Percentiles rank a stretch among this genome's conserved stretches.
These are phyloP conservation scores for Przewalskia tangutica DNA, from an alignment of 257 asterid species.

Conservation along the genomic window DNA sequence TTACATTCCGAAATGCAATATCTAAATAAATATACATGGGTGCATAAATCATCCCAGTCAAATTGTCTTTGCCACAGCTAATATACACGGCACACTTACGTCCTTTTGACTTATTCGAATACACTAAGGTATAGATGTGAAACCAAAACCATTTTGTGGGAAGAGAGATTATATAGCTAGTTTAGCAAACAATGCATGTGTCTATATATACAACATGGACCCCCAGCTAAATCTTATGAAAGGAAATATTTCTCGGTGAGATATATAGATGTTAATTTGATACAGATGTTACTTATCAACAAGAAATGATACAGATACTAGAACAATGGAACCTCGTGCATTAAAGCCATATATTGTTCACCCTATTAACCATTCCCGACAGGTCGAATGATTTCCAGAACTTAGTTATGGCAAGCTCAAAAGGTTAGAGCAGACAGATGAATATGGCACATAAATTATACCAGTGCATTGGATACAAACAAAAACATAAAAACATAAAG, in stretches of 20 bases:
- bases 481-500: neutral
- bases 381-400: neutral
- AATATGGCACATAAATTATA: neutral
- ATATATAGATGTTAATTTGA: neutral
- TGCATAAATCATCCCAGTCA: neutral
- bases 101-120: neutral
- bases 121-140: neutral
- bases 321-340: neutral
- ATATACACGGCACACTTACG: neutral
- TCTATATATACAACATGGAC: neutral
- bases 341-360: neutral
- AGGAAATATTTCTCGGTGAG: neutral
- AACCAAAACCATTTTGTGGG: neutral
- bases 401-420: neutral
- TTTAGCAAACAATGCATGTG: neutral
- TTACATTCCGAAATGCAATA: neutral
- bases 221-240: neutral
- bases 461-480: neutral
- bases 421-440: neutral
- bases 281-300: neutral
- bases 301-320: neutral
- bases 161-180: neutral
- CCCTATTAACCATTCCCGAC: neutral
- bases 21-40: neutral
- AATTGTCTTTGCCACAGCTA: neutral